Base-by-base conservation (phyloP, 1,139 yeast species). In the Meyerozyma smithsonii region DNA sequence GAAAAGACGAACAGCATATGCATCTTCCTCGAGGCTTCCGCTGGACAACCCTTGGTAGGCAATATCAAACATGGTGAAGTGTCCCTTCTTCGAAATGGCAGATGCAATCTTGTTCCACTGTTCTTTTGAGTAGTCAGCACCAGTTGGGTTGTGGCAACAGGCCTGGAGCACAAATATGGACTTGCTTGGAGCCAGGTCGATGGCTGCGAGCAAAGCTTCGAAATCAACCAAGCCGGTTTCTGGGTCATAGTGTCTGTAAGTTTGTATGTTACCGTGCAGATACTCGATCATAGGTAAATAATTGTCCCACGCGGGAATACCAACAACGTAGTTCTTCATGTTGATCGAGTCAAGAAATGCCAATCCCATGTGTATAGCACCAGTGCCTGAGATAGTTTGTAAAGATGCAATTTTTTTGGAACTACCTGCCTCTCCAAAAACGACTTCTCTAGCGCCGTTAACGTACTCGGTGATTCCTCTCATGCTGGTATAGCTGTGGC, bases 71-170 rank as follows among this genome's bases (percentile, higher is more conserved):
- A 44, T 34, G 44, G 41, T 18, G 25, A 46, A 17, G 28, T 43
- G 28, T 11, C 36, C 37, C 14, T 35, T 35, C 34, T 43, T 38
- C 20, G 47, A 19, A 11, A 48, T 8, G 16, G 21, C 34, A 40
- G 35, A 23, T 8, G 46, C 50, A 8, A 92, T 82, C 58, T 73
- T 64, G 39, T 71, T 72, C 97, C 97, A 90, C 64, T 92, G 90
- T 48, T 81, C 94, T 41, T 72, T 67, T 21, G 87, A 81, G 51
- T 95, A 95, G 66, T 92, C 98, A 62, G 90, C 81, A 49, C 97
- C 98, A 25, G 98, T 92, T 46, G 98, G 98, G 67, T 92, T 92
- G 68, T 92, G 98, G 46, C 97, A 96, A 62, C 97, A 89, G 16
- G 97, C 92, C 61, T 92, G 98, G 47, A 92, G 48, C 34, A 23